phyloP scores from a whole-genome alignment of 106 monocot genomes.

The Dioscorea alata region DNA sequence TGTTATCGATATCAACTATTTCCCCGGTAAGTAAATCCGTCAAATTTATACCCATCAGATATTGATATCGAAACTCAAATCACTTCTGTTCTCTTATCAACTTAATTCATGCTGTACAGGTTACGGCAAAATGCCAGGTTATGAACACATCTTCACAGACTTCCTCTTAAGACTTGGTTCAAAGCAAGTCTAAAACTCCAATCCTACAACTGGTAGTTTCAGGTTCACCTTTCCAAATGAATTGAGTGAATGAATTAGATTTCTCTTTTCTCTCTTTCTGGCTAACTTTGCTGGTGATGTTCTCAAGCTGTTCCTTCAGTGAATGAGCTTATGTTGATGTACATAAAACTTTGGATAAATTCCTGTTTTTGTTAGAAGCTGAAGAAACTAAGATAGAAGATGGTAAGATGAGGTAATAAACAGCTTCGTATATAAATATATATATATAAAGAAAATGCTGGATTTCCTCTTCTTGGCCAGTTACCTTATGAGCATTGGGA shows the following conservation, averaged over 20 bases:
- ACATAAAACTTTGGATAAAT: background rate
- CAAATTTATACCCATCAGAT: background rate
- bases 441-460: too few species aligned
- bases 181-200: constrained; percentile 36
- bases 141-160: constrained; percentile 69
- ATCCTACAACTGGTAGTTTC: too few species aligned
- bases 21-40: constrained; percentile 40
- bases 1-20: constrained; percentile 95
- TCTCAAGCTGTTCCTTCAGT: background rate
- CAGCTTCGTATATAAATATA: too few species aligned
- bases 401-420: too few species aligned
- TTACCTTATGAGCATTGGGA: too few species aligned
- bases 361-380: too few species aligned
- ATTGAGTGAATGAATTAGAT: constrained; percentile 10
- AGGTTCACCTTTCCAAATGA: too few species aligned
- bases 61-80: background rate
- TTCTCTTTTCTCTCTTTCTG: background rate
- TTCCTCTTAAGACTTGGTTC: constrained; percentile 42
- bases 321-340: background rate
- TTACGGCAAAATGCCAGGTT: constrained; percentile 69
- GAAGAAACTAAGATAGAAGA: too few species aligned
- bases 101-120: constrained; percentile 17
- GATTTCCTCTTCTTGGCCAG: too few species aligned
- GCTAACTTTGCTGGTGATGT: background rate
- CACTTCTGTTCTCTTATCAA: background rate